phyloP scores from a whole-genome alignment of 805 yeast species.

The Saccharomycopsis schoenii region DNA sequence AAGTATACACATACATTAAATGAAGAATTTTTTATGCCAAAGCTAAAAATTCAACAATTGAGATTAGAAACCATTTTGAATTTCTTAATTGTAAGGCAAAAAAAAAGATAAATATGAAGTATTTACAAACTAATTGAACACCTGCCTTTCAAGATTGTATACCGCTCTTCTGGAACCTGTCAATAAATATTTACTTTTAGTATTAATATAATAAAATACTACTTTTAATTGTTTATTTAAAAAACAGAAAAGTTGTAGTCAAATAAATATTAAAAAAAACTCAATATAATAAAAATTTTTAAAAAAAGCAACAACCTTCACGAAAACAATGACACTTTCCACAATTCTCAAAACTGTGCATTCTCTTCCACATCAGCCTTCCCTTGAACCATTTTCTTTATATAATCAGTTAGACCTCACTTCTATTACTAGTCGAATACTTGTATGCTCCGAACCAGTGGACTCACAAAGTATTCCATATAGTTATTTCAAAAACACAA shows the following conservation, averaged over 20 bases:
- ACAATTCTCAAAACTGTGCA: slow-evolving; percentile 1
- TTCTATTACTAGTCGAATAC: slow-evolving; percentile 51
- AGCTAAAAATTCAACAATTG: too few species aligned
- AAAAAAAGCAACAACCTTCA: neutral
- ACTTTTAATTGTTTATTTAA: neutral
- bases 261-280: neutral
- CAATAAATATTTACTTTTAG: too few species aligned
- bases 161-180: too few species aligned
- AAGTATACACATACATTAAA: too few species aligned
- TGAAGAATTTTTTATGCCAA: too few species aligned
- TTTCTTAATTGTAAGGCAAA: too few species aligned
- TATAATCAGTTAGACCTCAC: slow-evolving; percentile 45
- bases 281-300: neutral
- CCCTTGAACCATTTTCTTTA: slow-evolving; percentile 1
- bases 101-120: too few species aligned
- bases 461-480: slow-evolving; percentile 27
- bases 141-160: too few species aligned
- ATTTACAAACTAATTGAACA: too few species aligned
- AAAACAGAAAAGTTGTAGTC: neutral
- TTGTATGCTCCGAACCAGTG: slow-evolving; percentile 74
- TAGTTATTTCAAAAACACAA: slow-evolving; percentile 40
- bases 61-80: too few species aligned
- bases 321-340: slow-evolving; percentile 3
- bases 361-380: slow-evolving; percentile 2
- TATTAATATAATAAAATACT: too few species aligned